Evolutionary conservation across 768 basidiomycete species (phyloP), one percentile per base, ranked within the genome.

Genomic region (Leccinum boreale): DNA sequence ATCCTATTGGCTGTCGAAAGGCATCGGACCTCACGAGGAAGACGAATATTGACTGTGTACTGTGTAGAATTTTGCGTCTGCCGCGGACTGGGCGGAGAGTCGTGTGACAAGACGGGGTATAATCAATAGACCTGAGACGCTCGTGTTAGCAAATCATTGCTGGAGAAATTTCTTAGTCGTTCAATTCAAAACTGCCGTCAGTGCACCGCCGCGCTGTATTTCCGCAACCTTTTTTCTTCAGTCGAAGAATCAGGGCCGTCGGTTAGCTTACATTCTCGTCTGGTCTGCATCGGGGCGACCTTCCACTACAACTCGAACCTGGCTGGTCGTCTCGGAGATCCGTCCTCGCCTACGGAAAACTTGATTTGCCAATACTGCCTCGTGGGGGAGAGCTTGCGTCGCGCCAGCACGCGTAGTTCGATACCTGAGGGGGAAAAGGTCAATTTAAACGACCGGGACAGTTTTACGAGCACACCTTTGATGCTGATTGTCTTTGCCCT

Each of bases 1-100:
- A 57, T 78, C 77, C 5, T 86, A 80, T 66, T 85, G 86, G 86
- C 62, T 85, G 46, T 81, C 83, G 23, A 88, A 86, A 58, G 78
- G 74, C 6, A 68, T 70, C 64, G 75, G 74, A 33, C 69, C 64
- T 19, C 28, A 56, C 54, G 64, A 72, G 23, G 68, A 67, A 55
- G 58, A 61, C 15, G 33, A 15, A 5, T 35, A 31, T 23, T 39
- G 55, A 39, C 21, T 57, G 36, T 26, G 52, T 28, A 9, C 3
- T 26, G 26, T 26, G 26, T 26, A 26, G 9, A 19, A 26, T 5
- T 29, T 39, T 48, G 23, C 2, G 26, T 5, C 17, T 42, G 39
- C 36, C 36, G 28, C 36, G 47, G 50, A 52, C 28, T 23, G n/a
- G 26, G 28, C 46, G 19, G 44, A 21, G 10, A 47, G 46, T 1